Evolutionary conservation across 495 filamentous ascomycete species (phyloP), one percentile per base, ranked within the genome.

Genomic region (Massariosphaeria phaeospora): DNA sequence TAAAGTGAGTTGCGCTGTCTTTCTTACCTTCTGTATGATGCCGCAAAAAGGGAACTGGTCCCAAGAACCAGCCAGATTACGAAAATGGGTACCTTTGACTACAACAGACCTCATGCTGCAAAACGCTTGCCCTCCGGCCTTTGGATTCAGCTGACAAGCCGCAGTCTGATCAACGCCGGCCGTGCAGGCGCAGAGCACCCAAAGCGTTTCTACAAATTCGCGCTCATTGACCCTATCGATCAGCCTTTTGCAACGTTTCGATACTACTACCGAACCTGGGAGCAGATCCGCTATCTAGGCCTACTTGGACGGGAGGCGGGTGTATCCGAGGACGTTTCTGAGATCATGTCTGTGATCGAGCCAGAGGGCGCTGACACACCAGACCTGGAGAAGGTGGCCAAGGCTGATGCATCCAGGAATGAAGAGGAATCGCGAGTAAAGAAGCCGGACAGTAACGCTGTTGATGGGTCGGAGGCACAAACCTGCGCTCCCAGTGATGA

Each of bases 181-280:
- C 21, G 38, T 17, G 40, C 70, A 5, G 36, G 55, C 10, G 33
- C 46, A 24, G 51, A 64, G 7, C 52, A 71, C 30, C 70, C 69
- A 3, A 65, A 64, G 30, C 67, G 69, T 12, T 70, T 64, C 57
- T 76, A 76, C 60, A 69, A 64, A 13, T 75, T 71, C 46, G 63
- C 68, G 0, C 66, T 76, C 21, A 59, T 74, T 23, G 72, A 75
- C 53, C 69, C 73, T 18, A 52, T 70, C 3, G 73, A 76, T 52
- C 47, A 55, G 43, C 73, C 73, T 10, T 75, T 68, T 39, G 70
- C 61, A 8, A 69, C 62, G 11, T 70, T 74, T 49, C 61, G 67
- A 20, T 72, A 67, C 56, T 66, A 65, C 46, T 72, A 67, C 42
- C 66, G 64, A 21, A 65, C 61, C 1, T 51, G 34, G 40, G 44